A percentile compares a stretch with the other conserved stretches of the same genome.
phyloP scores from a whole-genome alignment of 2,329 filamentous ascomycete species.

The Lasiodiplodia citricola region DNA sequence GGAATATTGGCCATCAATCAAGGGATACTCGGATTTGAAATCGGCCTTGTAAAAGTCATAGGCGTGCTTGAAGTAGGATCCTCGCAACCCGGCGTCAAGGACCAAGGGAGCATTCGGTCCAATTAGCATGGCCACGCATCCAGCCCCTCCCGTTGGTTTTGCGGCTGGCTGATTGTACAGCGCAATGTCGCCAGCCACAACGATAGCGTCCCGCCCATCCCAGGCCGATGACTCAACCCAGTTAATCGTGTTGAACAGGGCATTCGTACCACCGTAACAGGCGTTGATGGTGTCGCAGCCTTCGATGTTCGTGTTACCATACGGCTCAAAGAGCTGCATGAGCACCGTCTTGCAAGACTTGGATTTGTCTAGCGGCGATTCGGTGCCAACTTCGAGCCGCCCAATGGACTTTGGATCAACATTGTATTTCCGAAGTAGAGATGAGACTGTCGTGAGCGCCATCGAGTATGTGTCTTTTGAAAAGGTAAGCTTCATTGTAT shows the following conservation, averaged over 20 bases:
- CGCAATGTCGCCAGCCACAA: slow-evolving; percentile 60
- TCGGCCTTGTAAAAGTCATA: slow-evolving; percentile 64
- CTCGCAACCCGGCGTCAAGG: slow-evolving; percentile 56
- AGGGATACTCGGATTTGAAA: slow-evolving; percentile 58
- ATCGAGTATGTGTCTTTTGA: background rate
- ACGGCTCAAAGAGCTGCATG: slow-evolving; percentile 58
- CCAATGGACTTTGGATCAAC: slow-evolving; percentile 58
- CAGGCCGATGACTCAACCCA: slow-evolving; percentile 61
- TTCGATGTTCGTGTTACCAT: slow-evolving; percentile 59
- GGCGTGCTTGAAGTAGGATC: slow-evolving; percentile 57
- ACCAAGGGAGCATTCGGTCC: slow-evolving; percentile 57
- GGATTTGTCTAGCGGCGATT: slow-evolving; percentile 61
- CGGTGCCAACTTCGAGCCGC: slow-evolving; percentile 59
- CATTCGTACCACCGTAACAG: slow-evolving; percentile 61
- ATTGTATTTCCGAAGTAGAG: slow-evolving; percentile 59
- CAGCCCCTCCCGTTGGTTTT: slow-evolving; percentile 58
- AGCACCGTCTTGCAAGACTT: slow-evolving; percentile 61
- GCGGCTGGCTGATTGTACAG: slow-evolving; percentile 61
- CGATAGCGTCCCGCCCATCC: slow-evolving; percentile 60
- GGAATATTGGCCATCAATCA: slow-evolving; percentile 60
- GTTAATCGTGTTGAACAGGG: slow-evolving; percentile 60
- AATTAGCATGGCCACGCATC: slow-evolving; percentile 60
- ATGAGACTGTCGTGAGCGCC: slow-evolving; percentile 37
- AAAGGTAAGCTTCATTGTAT: too few species aligned
- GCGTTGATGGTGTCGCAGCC: slow-evolving; percentile 60